phyloP scores from a whole-genome alignment of 768 basidiomycete species.

The Zangia roseola region DNA sequence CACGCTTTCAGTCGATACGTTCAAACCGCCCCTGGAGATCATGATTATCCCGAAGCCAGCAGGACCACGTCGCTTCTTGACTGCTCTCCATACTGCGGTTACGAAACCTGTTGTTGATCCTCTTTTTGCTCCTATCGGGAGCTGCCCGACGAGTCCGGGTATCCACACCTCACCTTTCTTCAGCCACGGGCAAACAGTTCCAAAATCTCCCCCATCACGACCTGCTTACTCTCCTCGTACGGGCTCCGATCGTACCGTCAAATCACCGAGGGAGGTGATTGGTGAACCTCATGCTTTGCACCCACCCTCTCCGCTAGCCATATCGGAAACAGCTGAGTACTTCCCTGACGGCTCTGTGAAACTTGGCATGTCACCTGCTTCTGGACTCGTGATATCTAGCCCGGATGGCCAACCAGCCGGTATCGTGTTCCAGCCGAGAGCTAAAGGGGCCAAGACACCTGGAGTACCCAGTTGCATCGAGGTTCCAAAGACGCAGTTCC shows the following conservation, averaged over 20 bases:
- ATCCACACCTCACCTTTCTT: slow-evolving; percentile 49
- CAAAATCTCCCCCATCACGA: slow-evolving; percentile 45
- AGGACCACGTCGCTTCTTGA: slow-evolving; percentile 90
- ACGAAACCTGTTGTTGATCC: slow-evolving; percentile 87
- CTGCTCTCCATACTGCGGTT: slow-evolving; percentile 87
- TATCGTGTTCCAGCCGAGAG: slow-evolving; percentile 89
- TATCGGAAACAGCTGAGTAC: slow-evolving; percentile 69
- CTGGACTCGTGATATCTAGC: slow-evolving; percentile 87
- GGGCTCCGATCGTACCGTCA: slow-evolving; percentile 62
- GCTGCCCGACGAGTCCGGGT: slow-evolving; percentile 81
- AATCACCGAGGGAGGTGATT: slow-evolving; percentile 48
- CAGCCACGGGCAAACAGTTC: slow-evolving; percentile 29
- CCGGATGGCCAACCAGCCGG: slow-evolving; percentile 94
- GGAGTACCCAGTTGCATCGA: slow-evolving; percentile 42
- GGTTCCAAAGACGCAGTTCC: slow-evolving; percentile 41
- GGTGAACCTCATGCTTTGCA: slow-evolving; percentile 39
- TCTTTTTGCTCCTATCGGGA: slow-evolving; percentile 92
- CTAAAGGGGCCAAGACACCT: slow-evolving; percentile 36
- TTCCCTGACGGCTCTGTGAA: slow-evolving; percentile 63
- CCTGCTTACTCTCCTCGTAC: slow-evolving; percentile 47
- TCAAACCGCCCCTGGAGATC: slow-evolving; percentile 72
- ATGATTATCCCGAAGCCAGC: slow-evolving; percentile 98
- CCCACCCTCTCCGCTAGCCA: slow-evolving; percentile 71
- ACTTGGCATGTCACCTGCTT: slow-evolving; percentile 73
- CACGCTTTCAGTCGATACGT: slow-evolving; percentile 44